These are phyloP conservation scores for Fusarium veterinarium DNA, from an alignment of 2,329 filamentous ascomycete species.

Conservation along the genomic window DNA sequence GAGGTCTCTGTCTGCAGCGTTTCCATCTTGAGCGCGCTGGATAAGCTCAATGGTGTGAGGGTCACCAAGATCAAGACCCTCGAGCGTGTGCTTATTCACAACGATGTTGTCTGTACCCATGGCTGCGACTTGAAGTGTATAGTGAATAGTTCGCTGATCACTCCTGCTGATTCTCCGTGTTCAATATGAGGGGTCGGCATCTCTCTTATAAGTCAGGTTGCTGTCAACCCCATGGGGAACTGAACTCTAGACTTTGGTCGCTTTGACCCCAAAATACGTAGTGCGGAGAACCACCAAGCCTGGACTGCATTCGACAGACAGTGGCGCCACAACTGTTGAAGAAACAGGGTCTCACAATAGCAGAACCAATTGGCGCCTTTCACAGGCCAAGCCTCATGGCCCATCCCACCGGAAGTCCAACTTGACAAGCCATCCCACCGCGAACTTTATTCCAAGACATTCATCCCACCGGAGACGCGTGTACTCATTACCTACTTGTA, in stretches of 20 bases:
- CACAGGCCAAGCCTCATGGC: accelerated
- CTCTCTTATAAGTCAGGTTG: neutral
- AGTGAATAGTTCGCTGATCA: accelerated
- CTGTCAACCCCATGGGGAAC: neutral
- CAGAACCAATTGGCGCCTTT: neutral
- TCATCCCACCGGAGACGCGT: neutral
- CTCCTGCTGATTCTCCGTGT: accelerated
- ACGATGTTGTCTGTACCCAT: neutral
- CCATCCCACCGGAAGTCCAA: neutral
- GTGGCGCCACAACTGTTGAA: neutral
- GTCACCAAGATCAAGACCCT: neutral
- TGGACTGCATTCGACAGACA: neutral
- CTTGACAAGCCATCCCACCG: neutral
- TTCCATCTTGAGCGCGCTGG: constrained; percentile 23
- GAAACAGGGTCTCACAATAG: neutral
- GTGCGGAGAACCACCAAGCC: neutral
- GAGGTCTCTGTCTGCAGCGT: constrained; percentile 36
- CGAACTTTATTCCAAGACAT: neutral
- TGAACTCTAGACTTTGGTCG: no score
- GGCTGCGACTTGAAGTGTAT: neutral
- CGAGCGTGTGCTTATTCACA: neutral
- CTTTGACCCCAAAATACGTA: neutral
- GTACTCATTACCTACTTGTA: accelerated
- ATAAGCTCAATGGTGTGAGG: constrained; percentile 17
- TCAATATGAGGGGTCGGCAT: neutral